Evolutionary conservation across 176 grass and related monocot species (phyloP), one percentile per base, ranked within the genome.

Genomic region (Triticum dicoccoides): DNA sequence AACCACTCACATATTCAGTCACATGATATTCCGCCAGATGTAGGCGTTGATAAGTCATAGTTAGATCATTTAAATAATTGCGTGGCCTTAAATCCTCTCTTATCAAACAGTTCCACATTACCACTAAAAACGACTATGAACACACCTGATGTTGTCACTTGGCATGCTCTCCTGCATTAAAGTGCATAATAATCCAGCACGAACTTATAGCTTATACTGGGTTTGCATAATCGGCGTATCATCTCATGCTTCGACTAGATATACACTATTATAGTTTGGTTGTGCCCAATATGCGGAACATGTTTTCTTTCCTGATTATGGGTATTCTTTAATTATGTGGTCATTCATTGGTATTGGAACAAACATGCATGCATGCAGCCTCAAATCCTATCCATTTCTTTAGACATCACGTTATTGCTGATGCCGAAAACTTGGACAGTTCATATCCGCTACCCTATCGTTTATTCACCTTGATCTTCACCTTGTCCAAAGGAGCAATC

Each of bases 61-160:
- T 61, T 15, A 47, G 29, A 88, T 83, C 87, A 15, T 71, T 13
- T 61, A 68, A 83, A 83, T 7, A 18, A 41, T 71, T 83, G 17
- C 15, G 69, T 88, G 73, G 18, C 37, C 38, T 14, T 67, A 13
- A 44, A 44, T 68, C 14, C 42, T 54, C 11, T 86, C 18, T 86
- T 69, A 61, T 29, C 34, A 61, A 80, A 61, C 65, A 86, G 51
- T 2, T 59, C 56, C 17, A 21, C 0, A 7, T 58, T 72, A 37
- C 79, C 23, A 76, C 39, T 12, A 75, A 42, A 42, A 84, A 12
- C 32, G 9, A n/a, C 29, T 39, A 7, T 75, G 21, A 47, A 49
- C 42, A 64, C 58, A 75, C 7, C 51, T 79, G 6, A 54, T 54
- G 15, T 54, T 54, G 51, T 54, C 51, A 54, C 15, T 54, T 54